Conservation (phyloP, 2,329 filamentous ascomycete species). For the Phaeophleospora eucalypticola region DNA sequence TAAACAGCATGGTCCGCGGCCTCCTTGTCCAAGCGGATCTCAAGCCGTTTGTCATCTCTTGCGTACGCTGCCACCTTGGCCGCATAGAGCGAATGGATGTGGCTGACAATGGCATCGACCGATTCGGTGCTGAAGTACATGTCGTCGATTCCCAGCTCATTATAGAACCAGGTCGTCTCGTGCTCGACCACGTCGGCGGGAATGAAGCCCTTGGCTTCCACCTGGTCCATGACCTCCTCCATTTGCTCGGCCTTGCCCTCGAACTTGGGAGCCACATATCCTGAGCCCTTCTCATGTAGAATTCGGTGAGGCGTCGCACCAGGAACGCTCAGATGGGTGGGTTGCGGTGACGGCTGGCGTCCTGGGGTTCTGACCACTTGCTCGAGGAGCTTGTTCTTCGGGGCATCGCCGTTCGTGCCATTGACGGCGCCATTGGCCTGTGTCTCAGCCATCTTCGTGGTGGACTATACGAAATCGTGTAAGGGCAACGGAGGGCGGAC, state of each 20-base stretch:
- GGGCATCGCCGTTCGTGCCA: constrained; percentile 10
- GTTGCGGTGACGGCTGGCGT: constrained; percentile 78
- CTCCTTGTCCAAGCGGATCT: constrained; percentile 95
- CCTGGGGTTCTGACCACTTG: constrained; percentile 49
- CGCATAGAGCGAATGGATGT: constrained; percentile 93
- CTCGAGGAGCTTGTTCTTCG: constrained; percentile 56
- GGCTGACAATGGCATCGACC: constrained; percentile 80
- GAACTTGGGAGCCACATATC: constrained; percentile 92
- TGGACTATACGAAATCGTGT: background rate
- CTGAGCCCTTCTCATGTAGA: constrained; percentile 82
- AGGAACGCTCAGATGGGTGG: constrained; percentile 76
- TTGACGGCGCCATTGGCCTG: constrained; percentile 10
- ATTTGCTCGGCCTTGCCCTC: constrained; percentile 91
- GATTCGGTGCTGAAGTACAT: constrained; percentile 94
- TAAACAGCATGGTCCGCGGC: constrained; percentile 93
- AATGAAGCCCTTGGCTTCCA: constrained; percentile 79
- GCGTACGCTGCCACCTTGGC: constrained; percentile 94
- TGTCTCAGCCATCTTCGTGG: constrained; percentile 13
- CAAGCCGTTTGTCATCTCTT: constrained; percentile 85
- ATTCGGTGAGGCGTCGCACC: constrained; percentile 51
- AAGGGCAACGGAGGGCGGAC: background rate
- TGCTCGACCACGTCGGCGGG: constrained; percentile 75
- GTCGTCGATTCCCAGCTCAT: constrained; percentile 94
- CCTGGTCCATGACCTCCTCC: constrained; percentile 77
- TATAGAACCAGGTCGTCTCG: constrained; percentile 96